phyloP scores from a whole-genome alignment of 2,329 filamentous ascomycete species.

The Elsinoe perseae region DNA sequence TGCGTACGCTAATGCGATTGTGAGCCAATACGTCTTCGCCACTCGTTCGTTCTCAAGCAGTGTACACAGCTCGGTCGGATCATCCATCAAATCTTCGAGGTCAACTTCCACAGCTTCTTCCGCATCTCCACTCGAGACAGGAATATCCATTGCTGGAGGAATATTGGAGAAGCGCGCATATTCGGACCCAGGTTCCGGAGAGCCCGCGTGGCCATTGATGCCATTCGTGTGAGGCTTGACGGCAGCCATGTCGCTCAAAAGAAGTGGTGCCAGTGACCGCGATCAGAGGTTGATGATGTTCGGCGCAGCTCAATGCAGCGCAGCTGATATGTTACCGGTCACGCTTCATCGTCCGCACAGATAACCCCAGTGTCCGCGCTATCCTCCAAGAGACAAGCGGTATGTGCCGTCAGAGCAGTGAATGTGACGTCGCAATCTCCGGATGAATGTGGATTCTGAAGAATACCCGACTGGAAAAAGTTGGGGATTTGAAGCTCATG shows the following conservation, averaged over 20 bases:
- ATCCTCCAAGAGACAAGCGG: background rate
- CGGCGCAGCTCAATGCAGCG: background rate
- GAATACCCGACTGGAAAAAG: background rate
- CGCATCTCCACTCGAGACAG: slow-evolving; percentile 53
- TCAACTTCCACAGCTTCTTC: slow-evolving; percentile 82
- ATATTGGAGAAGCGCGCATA: slow-evolving; percentile 52
- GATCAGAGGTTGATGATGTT: background rate
- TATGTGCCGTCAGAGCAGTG: background rate
- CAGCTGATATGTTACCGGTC: background rate
- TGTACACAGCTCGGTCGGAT: slow-evolving; percentile 89
- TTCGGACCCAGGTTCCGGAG: slow-evolving; percentile 28
- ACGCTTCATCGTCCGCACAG: background rate
- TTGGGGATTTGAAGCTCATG: background rate
- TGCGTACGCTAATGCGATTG: slow-evolving; percentile 91
- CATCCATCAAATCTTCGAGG: slow-evolving; percentile 81
- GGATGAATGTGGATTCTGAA: background rate
- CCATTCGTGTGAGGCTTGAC: slow-evolving; percentile 47
- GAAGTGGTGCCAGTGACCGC: background rate
- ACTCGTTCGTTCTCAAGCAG: slow-evolving; percentile 91
- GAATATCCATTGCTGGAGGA: slow-evolving; percentile 56
- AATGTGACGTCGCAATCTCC: background rate
- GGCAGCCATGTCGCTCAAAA: slow-evolving; percentile 41
- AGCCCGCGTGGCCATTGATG: slow-evolving; percentile 38
- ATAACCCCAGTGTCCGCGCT: background rate
- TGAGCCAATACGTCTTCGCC: slow-evolving; percentile 91